A percentile compares a stretch with the other conserved stretches of the same genome.
These are phyloP conservation scores for Stereocaulon alpinum DNA, from an alignment of 495 filamentous ascomycete genomes.

Conservation along the genomic window DNA sequence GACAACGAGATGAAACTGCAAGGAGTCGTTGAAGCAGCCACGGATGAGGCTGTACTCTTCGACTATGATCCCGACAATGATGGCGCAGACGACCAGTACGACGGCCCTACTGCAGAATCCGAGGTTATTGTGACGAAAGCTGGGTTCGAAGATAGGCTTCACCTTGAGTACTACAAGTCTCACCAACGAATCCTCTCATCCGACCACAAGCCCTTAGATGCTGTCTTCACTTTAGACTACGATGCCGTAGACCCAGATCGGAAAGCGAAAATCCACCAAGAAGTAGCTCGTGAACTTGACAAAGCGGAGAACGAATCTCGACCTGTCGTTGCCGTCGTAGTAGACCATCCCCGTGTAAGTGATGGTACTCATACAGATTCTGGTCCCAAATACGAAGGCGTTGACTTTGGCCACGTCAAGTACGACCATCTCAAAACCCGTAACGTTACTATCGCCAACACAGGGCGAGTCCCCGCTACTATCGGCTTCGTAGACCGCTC, in stretches of 20 bases:
- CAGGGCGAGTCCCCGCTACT: constrained; percentile 63
- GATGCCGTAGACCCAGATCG: constrained; percentile 75
- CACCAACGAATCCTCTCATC: constrained; percentile 84
- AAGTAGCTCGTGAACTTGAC: constrained; percentile 81
- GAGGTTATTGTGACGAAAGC: constrained; percentile 42
- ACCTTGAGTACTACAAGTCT: constrained; percentile 68
- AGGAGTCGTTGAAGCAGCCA: constrained; percentile 59
- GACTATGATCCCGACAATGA: constrained; percentile 69
- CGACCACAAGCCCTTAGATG: constrained; percentile 87
- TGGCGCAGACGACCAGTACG: constrained; percentile 47
- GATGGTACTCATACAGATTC: constrained; percentile 14
- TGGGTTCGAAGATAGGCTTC: constrained; percentile 51
- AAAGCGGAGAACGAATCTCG: constrained; percentile 86
- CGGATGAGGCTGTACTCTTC: constrained; percentile 75
- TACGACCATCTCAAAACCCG: constrained; percentile 55
- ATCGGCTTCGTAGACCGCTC: constrained; percentile 67
- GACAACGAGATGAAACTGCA: constrained; percentile 78
- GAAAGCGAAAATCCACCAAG: constrained; percentile 72
- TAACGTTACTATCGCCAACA: constrained; percentile 79
- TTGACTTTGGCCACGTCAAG: constrained; percentile 67
- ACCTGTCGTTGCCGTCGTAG: constrained; percentile 72
- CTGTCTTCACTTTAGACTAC: constrained; percentile 69
- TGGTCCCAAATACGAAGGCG: constrained; percentile 39
- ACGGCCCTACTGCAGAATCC: constrained; percentile 26
- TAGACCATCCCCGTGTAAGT: constrained; percentile 47